A percentile compares a stretch with the other conserved stretches of the same genome.
These are phyloP conservation scores for Teunomyces funiuensis DNA, from an alignment of 805 yeast species.

Conservation along the genomic window DNA sequence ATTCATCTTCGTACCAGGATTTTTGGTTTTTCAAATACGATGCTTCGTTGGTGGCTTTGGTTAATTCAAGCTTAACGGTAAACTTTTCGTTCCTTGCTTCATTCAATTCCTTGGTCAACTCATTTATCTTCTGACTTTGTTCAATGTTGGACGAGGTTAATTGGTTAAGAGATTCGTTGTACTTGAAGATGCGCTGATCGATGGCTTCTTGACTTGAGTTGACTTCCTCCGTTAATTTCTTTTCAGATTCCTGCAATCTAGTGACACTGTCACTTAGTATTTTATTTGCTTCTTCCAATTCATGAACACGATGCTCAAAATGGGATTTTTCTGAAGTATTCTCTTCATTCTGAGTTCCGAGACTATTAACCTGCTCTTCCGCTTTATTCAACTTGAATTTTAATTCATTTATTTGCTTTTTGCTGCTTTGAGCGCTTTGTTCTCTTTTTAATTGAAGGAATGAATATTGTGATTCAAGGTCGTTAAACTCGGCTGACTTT, in stretches of 20 bases:
- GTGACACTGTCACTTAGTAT: slow-evolving; percentile 7
- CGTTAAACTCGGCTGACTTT: slow-evolving; percentile 29
- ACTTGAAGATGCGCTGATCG: slow-evolving; percentile 26
- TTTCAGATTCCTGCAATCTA: slow-evolving; percentile 7
- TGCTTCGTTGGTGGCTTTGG: slow-evolving; percentile 35
- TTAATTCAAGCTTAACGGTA: slow-evolving; percentile 32
- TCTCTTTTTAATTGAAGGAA: slow-evolving; percentile 37
- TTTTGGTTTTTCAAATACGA: slow-evolving; percentile 34
- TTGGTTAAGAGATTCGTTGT: slow-evolving; percentile 27
- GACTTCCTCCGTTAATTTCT: slow-evolving; percentile 1
- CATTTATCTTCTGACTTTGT: slow-evolving; percentile 33
- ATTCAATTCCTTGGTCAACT: slow-evolving; percentile 36
- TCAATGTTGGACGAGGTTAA: slow-evolving; percentile 37
- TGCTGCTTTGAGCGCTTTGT: slow-evolving; percentile 23
- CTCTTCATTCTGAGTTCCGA: slow-evolving; percentile 4
- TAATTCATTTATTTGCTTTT: slow-evolving; percentile 21
- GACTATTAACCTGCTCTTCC: slow-evolving; percentile 10
- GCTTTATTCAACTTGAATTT: slow-evolving; percentile 18
- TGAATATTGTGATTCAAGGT: slow-evolving; percentile 29
- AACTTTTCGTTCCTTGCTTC: slow-evolving; percentile 39
- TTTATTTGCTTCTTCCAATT: slow-evolving; percentile 10
- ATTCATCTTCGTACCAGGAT: slow-evolving; percentile 41
- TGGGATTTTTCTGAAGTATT: background rate
- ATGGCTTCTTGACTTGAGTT: slow-evolving; percentile 9
- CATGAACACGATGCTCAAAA: slow-evolving; percentile 8